phyloP scores from a whole-genome alignment of 2,329 filamentous ascomycete species.

The Zasmidium angulare region DNA sequence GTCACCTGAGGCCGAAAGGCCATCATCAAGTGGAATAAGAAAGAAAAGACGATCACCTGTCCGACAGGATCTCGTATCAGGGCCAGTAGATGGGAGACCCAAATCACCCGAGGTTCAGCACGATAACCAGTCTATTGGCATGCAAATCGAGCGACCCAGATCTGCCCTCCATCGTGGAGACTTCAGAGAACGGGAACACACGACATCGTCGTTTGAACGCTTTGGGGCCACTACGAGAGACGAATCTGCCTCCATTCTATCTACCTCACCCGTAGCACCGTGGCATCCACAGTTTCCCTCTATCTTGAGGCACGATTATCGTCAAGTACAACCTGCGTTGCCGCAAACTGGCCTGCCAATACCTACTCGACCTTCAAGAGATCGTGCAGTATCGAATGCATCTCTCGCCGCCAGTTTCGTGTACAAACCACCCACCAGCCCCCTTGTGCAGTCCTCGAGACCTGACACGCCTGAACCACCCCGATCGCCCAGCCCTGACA shows the following conservation, averaged over 20 bases:
- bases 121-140: constrained; percentile 33
- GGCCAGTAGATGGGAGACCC: constrained; percentile 13
- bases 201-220: constrained; percentile 14
- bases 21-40: constrained; percentile 21
- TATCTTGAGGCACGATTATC: constrained; percentile 31
- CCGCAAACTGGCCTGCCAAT: constrained; percentile 18
- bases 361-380: constrained; percentile 43
- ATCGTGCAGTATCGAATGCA: constrained; percentile 53
- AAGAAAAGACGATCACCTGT: constrained; percentile 53
- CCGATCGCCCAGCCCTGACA: constrained; percentile 45
- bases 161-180: constrained; percentile 69
- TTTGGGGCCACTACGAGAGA: constrained; percentile 16
- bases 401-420: constrained; percentile 77
- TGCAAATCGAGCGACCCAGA: constrained; percentile 74
- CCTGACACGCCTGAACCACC: constrained; percentile 34
- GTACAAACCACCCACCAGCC: constrained; percentile 86
- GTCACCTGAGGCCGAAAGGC: constrained; percentile 27
- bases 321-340: constrained; percentile 8
- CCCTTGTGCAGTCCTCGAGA: constrained; percentile 66
- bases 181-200: constrained; percentile 52
- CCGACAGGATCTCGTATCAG: constrained; percentile 8
- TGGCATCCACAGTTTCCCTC: constrained; percentile 54
- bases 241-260: constrained; percentile 28
- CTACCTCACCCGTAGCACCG: constrained; percentile 58
- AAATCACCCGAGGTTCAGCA: constrained; percentile 22